A percentile compares a stretch with the other conserved stretches of the same genome.
phyloP scores from a whole-genome alignment of 1,139 yeast species.

The Suhomyces maxii region DNA sequence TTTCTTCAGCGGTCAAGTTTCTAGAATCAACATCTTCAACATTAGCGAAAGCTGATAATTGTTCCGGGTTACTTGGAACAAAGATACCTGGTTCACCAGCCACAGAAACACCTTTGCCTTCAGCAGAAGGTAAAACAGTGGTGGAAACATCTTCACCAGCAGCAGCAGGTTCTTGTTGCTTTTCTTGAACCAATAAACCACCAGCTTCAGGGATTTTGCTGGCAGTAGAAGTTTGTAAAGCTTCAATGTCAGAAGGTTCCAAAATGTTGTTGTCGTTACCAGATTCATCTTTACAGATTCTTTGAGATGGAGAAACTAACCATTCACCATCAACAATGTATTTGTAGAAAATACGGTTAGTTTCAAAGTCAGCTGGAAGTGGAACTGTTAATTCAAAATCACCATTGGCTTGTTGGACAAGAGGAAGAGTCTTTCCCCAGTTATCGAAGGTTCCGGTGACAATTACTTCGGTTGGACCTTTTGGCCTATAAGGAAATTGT shows the following conservation, averaged over 20 bases:
- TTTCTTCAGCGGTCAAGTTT: constrained; percentile 39
- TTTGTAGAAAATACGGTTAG: constrained; percentile 55
- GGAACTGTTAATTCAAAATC: constrained; percentile 62
- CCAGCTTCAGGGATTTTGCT: constrained; percentile 44
- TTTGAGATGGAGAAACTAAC: constrained; percentile 50
- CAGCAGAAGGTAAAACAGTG: constrained; percentile 58
- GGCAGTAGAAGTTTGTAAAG: constrained; percentile 6
- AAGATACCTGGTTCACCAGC: constrained; percentile 61
- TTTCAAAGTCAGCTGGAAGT: constrained; percentile 32
- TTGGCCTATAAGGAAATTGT: constrained; percentile 55
- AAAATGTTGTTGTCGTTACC: constrained; percentile 67
- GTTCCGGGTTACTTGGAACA: constrained; percentile 40
- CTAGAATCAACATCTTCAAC: constrained; percentile 43
- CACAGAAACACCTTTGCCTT: constrained; percentile 45
- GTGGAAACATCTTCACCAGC: constrained; percentile 42
- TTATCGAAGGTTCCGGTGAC: constrained; percentile 78
- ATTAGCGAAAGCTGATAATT: constrained; percentile 39
- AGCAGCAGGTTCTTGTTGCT: neutral
- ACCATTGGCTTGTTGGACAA: constrained; percentile 62
- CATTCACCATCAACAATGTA: constrained; percentile 77
- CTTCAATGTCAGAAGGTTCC: constrained; percentile 37
- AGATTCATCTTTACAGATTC: constrained; percentile 43
- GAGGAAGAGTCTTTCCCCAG: constrained; percentile 62
- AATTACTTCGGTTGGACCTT: constrained; percentile 69
- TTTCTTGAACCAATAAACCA: constrained; percentile 29